Evolutionary conservation across 345 rosid species (phyloP), one percentile per base, ranked within the genome.

Genomic region (Euphorbia tirucalli): DNA sequence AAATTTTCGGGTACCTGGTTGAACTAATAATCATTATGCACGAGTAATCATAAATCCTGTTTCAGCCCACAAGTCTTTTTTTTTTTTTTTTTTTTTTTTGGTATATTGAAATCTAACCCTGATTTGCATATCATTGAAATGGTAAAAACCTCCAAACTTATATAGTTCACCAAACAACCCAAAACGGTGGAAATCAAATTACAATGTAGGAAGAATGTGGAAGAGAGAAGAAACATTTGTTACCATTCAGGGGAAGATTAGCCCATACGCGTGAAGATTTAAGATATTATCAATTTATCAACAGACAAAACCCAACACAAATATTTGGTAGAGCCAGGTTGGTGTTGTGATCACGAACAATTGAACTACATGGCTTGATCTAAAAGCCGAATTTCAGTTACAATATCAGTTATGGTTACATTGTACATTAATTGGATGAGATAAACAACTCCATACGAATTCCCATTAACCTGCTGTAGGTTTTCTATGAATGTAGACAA

Each of bases 401-500:
- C 83, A 83, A 68, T 71, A 76, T 75, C 74, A 77, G 83, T 77
- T 79, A 68, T 68, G 77, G 87, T 84, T 79, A 78, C 85, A 78
- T 86, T 85, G 88, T 91, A 89, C 90, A 85, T 70, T 72, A 75
- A 80, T 78, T 69, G 72, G 86, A 77, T 67, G 77, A 62, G 65
- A 78, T 79, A 66, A 79, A 74, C 70, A 76, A 71, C 85, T 75
- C 83, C 76, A 66, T 80, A 71, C 61, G 75, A 74, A 78, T 79
- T 76, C 84, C 80, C 72, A 63, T 75, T 71, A 60, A 66, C 80
- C 79, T 22, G 55, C 49, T 41, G 61, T 60, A 71, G 92, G 75
- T 55, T 75, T 85, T 80, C 79, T 81, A 74, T 77, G 78, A 79
- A 73, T 77, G 85, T 83, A 81, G 77, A 76, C 80, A 80, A 74